Percentiles rank a stretch among this genome's conserved stretches.
Conservation (phyloP, 768 basidiomycete species). For the Amylocystis lapponica region DNA sequence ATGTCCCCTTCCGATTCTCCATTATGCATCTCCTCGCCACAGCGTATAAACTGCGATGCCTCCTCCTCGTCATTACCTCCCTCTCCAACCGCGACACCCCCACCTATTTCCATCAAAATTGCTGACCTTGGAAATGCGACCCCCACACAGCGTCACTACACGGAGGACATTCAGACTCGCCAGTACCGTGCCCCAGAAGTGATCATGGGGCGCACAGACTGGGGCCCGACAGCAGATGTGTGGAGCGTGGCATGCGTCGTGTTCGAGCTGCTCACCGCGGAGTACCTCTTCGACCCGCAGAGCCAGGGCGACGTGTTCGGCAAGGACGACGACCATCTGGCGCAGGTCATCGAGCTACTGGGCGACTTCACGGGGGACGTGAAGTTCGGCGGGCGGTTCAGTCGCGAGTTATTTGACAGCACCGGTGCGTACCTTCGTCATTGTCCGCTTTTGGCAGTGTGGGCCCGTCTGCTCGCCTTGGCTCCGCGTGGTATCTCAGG, state of each 20-base stretch:
- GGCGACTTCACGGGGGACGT: constrained; percentile 83
- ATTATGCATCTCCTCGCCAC: constrained; percentile 5
- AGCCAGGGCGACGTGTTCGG: constrained; percentile 91
- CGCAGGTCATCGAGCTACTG: constrained; percentile 94
- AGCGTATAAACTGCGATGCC: constrained; percentile 1
- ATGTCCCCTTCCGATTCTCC: too few species aligned
- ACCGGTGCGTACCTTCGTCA: constrained; percentile 54
- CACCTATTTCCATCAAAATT: constrained; percentile 93
- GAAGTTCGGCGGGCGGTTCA: constrained; percentile 89
- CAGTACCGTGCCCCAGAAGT: constrained; percentile 98
- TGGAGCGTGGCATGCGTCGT: constrained; percentile 97
- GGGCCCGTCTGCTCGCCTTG: too few species aligned
- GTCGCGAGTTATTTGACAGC: constrained; percentile 92
- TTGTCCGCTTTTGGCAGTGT: too few species aligned
- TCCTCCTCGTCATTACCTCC: constrained; percentile 9
- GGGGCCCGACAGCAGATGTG: constrained; percentile 93
- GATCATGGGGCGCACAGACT: constrained; percentile 91
- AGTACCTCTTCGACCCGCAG: constrained; percentile 97
- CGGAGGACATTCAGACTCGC: constrained; percentile 96
- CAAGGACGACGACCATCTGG: constrained; percentile 96
- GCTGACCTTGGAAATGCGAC: constrained; percentile 96
- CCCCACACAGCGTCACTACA: constrained; percentile 94
- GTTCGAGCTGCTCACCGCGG: constrained; percentile 94
- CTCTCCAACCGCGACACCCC: constrained; percentile 14
- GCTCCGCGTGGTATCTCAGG: too few species aligned